Conservation (phyloP, 768 basidiomycete species). For the Omphalotus guepiniiformis region DNA sequence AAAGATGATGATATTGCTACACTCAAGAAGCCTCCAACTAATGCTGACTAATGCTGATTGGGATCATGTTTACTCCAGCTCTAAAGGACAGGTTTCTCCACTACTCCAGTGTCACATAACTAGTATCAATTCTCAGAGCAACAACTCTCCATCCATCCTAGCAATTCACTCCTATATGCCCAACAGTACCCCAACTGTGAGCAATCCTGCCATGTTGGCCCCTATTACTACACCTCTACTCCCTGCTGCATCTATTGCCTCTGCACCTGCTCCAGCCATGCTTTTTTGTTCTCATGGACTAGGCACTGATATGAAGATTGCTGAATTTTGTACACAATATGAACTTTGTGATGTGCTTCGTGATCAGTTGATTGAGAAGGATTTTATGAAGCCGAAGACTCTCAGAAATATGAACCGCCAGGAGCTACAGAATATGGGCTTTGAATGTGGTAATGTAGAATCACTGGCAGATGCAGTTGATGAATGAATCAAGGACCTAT, state of each 20-base stretch:
- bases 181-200: too few species aligned
- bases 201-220: too few species aligned
- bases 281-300: neutral
- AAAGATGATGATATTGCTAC: neutral
- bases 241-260: too few species aligned
- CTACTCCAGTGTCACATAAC: too few species aligned
- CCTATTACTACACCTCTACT: too few species aligned
- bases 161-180: too few species aligned
- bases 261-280: neutral
- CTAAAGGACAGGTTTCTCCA: too few species aligned
- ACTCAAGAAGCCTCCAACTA: neutral
- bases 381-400: neutral
- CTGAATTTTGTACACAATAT: neutral
- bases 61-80: too few species aligned
- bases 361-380: neutral
- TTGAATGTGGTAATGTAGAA: slow-evolving; percentile 8
- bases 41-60: too few species aligned
- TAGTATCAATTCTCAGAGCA: too few species aligned
- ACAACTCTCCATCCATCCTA: too few species aligned
- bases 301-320: neutral
- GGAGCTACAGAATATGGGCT: slow-evolving; percentile 6
- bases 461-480: slow-evolving; percentile 5
- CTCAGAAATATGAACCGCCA: neutral
- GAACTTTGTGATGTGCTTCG: neutral
- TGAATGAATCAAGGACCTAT: slow-evolving; percentile 3